Base-by-base conservation (phyloP, 306 rosid genomes). In the Alnus glutinosa region DNA sequence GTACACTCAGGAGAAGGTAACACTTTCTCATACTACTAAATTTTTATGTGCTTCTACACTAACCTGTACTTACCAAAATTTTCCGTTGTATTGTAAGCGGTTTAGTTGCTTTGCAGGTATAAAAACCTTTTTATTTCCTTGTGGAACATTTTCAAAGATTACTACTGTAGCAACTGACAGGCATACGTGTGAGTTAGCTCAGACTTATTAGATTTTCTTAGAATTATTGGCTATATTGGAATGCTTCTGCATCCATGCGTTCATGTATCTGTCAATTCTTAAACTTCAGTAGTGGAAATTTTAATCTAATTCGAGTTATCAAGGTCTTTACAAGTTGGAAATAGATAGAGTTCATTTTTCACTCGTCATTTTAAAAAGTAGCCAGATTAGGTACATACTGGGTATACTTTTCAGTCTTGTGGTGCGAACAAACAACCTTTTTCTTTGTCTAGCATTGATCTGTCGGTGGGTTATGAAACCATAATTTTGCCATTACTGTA, bases 111-210 rank as follows among this genome's bases (percentile, higher is more conserved):
- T 73, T 83, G 84, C 97, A 96, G 98, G 99, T 85, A 69, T 89
- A 80, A 93, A 86, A 91, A 96, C 99, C 32, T 88, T 87, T 84
- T 93, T 91, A 90, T 96, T 75, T 76, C 99, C 99, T 80, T 96
- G 99, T 61, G 99, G 98, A 71, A 93, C 99, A 66, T 87, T 96
- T 81, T 87, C 99, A 51, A 96, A 83, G 89, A 93, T 96, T 80
- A 93, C 98, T 37, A 81, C 90, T 11, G 97, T 93, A 59, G 99
- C 98, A 84, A 87, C 79, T 15, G 83, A 89, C 90, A 91, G 94
- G 86, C 92, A 88, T 78, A 90, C 89, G 70, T 93, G 99, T 96
- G 85, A 95, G 99, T 92, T 81, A 11, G 11, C 81, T 77, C 23
- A 68, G 18, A 79, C 57, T 66, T 71, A 10, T n/a, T 13, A n/a